Evolutionary conservation across 2,329 filamentous ascomycete genomes (phyloP).

Genomic region (Ceratocystis harringtonii): DNA sequence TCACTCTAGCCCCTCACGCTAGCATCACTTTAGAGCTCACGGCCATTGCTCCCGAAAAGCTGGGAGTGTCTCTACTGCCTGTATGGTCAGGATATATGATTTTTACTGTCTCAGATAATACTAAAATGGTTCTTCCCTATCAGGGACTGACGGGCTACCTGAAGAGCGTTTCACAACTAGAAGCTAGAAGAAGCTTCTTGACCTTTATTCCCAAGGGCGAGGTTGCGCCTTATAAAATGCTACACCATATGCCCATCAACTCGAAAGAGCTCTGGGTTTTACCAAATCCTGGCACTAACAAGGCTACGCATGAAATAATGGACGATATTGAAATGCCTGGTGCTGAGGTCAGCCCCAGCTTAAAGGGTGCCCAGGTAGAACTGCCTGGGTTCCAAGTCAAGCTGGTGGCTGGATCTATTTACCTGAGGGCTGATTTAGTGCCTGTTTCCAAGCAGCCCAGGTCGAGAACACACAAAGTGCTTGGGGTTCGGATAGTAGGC

Average conservation of each 20-base stretch:
- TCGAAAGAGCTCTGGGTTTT: conserved; percentile 23
- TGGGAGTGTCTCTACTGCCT: conserved; percentile 25
- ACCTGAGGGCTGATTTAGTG: conserved; percentile 27
- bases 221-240: conserved; percentile 14
- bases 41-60: conserved; percentile 23
- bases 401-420: conserved; percentile 28
- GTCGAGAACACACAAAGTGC: conserved; percentile 20
- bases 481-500: conserved; percentile 30
- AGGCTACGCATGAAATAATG: neutral
- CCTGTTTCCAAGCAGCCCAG: neutral
- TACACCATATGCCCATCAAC: conserved; percentile 23
- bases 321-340: conserved; percentile 22
- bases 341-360: neutral
- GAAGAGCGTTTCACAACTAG: conserved; percentile 26
- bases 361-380: conserved; percentile 15
- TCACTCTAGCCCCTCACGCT: conserved; percentile 25
- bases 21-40: conserved; percentile 22
- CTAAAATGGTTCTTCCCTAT: conserved; percentile 28
- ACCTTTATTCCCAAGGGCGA: conserved; percentile 23
- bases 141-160: conserved; percentile 25
- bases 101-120: conserved; percentile 27
- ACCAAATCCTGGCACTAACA: conserved; percentile 8
- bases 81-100: conserved; percentile 32
- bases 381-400: conserved; percentile 26
- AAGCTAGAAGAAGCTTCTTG: conserved; percentile 21